Percentiles rank a stretch among this genome's conserved stretches.
phyloP scores from a whole-genome alignment of 192 early-diverging fungal species.

The Rhizophlyctis rosea region DNA sequence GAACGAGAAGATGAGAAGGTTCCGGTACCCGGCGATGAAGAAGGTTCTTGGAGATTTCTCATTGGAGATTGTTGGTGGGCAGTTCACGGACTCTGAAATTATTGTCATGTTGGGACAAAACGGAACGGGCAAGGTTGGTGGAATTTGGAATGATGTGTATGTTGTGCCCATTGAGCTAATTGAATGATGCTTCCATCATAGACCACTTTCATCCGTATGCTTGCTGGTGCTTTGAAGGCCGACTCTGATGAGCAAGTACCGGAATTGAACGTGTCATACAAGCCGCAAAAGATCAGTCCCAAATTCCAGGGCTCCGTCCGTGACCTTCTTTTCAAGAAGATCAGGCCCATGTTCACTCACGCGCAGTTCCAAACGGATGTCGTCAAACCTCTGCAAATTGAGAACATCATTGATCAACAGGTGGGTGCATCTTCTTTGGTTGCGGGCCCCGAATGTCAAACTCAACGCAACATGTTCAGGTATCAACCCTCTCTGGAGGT shows the following conservation, averaged over 20 bases:
- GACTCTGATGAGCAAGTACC: slow-evolving; percentile 79
- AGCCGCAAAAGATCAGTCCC: slow-evolving; percentile 98
- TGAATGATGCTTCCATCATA: slow-evolving; percentile 6
- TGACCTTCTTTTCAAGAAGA: slow-evolving; percentile 85
- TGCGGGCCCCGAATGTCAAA: background rate
- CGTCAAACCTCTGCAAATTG: slow-evolving; percentile 89
- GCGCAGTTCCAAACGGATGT: slow-evolving; percentile 97
- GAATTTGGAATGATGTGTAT: background rate
- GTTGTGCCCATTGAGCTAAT: background rate
- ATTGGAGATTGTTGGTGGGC: slow-evolving; percentile 71
- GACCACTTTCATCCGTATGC: slow-evolving; percentile 93
- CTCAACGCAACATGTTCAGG: slow-evolving; percentile 8
- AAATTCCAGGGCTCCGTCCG: slow-evolving; percentile 92
- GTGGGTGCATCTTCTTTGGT: slow-evolving; percentile 31
- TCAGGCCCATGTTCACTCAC: slow-evolving; percentile 78
- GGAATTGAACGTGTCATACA: slow-evolving; percentile 87
- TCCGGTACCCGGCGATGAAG: slow-evolving; percentile 83
- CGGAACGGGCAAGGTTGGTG: slow-evolving; percentile 34
- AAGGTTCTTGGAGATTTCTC: slow-evolving; percentile 84
- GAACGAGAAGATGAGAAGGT: slow-evolving; percentile 67
- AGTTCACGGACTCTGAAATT: slow-evolving; percentile 96
- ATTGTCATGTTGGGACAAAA: slow-evolving; percentile 98
- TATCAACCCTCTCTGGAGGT: slow-evolving; percentile 83
- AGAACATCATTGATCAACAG: slow-evolving; percentile 89
- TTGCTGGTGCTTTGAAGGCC: slow-evolving; percentile 78